Percentiles rank a stretch among this genome's conserved stretches.
phyloP scores from a whole-genome alignment of 352 stramenopile genomes.

The Phytophthora uliginosa region DNA sequence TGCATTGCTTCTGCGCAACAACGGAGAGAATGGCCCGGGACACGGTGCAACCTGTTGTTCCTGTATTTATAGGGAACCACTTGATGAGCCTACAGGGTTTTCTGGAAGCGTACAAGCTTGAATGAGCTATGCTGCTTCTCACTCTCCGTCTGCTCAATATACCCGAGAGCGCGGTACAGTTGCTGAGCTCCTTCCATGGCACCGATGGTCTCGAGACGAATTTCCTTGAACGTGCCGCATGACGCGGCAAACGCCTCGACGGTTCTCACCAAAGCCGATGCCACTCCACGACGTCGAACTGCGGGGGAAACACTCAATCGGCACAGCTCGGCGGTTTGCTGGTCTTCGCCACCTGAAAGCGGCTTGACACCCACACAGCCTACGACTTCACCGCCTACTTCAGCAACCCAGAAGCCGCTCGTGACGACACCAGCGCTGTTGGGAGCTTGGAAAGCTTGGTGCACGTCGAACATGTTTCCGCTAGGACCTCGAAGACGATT shows the following conservation, averaged over 20 bases:
- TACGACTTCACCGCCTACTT: conserved; percentile 48
- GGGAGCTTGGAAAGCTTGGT: conserved; percentile 44
- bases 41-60: conserved; percentile 5
- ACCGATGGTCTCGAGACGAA: conserved; percentile 74
- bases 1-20: conserved; percentile 1
- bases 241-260: conserved; percentile 52
- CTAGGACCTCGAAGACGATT: conserved; percentile 53
- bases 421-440: conserved; percentile 5
- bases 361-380: conserved; percentile 74
- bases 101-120: conserved; percentile 65
- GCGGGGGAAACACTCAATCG: conserved; percentile 61
- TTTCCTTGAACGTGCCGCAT: conserved; percentile 36
- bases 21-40: not conserved
- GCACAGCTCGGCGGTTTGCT: conserved; percentile 57
- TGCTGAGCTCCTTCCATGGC: conserved; percentile 64
- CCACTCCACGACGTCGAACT: conserved; percentile 57
- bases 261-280: conserved; percentile 49
- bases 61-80: conserved; percentile 33
- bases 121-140: conserved; percentile 53
- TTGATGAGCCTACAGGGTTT: conserved; percentile 32
- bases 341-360: conserved; percentile 7
- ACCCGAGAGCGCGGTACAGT: conserved; percentile 59
- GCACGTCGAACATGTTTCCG: conserved; percentile 69
- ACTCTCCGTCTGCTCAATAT: conserved; percentile 46
- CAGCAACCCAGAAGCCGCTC: conserved; percentile 76